Evolutionary conservation across 1,284 basidiomycete species (phyloP), one percentile per base, ranked within the genome.

Genomic region (Microbotryomycetes sp.): DNA sequence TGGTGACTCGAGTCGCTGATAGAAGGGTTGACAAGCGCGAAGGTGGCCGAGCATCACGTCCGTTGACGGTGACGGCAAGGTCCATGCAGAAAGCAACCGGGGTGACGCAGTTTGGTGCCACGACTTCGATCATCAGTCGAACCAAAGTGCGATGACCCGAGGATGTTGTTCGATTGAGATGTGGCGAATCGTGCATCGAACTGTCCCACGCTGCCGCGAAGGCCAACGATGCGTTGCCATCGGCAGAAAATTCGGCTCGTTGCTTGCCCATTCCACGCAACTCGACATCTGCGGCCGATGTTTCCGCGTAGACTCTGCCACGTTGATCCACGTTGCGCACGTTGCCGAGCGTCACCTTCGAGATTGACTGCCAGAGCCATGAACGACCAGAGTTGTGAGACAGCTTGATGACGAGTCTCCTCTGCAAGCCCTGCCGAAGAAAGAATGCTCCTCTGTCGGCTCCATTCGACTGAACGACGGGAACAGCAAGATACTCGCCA

Each of bases 401-500:
- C 30, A 97, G 78, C 1, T 82, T 82, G 56, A 98, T 76, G 30
- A 83, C 77, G 55, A 98, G 76, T 25, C 89, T 85, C 26, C 96
- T 82, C 74, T 98, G 94, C 25, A 97, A 77, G 7, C 94, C 94
- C 76, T 97, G 96, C 70, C 92, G 89, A 19, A 97, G 80, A 66
- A 84, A 86, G 75, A 97, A 94, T 51, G 84, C 84, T 92, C 92
- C 6, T 88, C 49, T 85, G 74, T 94, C 92, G 42, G 91, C 79
- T 58, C 79, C 77, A n/a, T 86, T 84, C 62, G 85, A 82, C 4
- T 88, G 85, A 48, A 90, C 77, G 1, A 97, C 91, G 9, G 88
- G 86, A 0, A 93, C 88, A 4, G 92, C 86, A 32, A 79, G 76
- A 75, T 97, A 97, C 58, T 86, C 81, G 30, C 94, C 94, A 64